Evolutionary conservation across 2,329 filamentous ascomycete species (phyloP), one percentile per base, ranked within the genome.

Genomic region (Alternaria sp.): DNA sequence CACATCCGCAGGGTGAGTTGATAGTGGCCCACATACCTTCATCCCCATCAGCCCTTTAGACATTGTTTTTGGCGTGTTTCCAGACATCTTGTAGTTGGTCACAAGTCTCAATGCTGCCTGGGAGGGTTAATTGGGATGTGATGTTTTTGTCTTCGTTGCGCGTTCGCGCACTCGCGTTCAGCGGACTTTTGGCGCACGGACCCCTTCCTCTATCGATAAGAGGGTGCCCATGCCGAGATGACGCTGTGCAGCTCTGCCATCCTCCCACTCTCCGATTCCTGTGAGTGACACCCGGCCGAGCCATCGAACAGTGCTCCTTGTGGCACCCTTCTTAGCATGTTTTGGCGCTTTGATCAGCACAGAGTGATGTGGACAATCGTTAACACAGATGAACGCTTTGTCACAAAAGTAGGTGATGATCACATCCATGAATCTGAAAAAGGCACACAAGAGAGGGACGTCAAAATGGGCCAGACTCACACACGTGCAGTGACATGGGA

Each of bases 31-130:
- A 39, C 56, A 34, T 73, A 83, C 85, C 79, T 96, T 96, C 93
- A 97, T 97, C 36, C 91, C 93, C 73, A 96, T 84, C 46, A 97
- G 88, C 67, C 93, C 88, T 58, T 90, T 93, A 63, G 93, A 97
- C 88, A 96, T 93, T 44, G 83, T 84, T 78, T 90, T 90, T 26
- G 74, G 73, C 17, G 71, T 73, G 11, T 64, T 72, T 41, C 70
- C 65, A 17, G 72, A 66, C 73, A 77, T 77, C 3, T 29, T 63
- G 26, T 10, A 24, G 26, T 33, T 10, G 34, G 3, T 51, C 31
- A 17, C 14, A 39, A 23, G 21, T 21, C 5, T 36, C 8, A 5
- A 13, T n/a, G 26, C 45, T 7, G 21, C 36, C n/a, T 33, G 14
- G 11, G 9, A 42, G 28, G 26, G 26, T 46, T 33, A 33, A 44